phyloP scores from a whole-genome alignment of 2,329 filamentous ascomycete species.

The Diplodia intermedia region DNA sequence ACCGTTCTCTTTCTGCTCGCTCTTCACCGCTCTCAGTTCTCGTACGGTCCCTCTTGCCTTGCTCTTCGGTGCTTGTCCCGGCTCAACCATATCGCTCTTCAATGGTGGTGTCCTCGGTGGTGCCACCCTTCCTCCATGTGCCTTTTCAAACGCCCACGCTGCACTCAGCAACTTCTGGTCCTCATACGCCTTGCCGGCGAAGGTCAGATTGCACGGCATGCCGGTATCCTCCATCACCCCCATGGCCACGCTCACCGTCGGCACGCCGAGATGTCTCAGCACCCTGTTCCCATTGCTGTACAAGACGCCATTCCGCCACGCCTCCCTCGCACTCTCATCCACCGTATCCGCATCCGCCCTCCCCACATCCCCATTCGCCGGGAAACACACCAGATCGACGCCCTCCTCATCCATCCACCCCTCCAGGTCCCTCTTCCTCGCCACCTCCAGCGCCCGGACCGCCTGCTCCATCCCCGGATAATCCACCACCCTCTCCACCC shows the following conservation, averaged over 20 bases:
- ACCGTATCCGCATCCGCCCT: constrained; percentile 53
- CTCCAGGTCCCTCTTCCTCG: constrained; percentile 54
- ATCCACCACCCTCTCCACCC: constrained; percentile 33
- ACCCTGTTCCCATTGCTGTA: constrained; percentile 60
- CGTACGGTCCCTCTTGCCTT: background rate
- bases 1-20: background rate
- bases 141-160: constrained; percentile 40
- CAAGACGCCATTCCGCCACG: constrained; percentile 56
- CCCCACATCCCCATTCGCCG: constrained; percentile 57
- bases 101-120: constrained; percentile 32
- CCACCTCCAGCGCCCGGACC: constrained; percentile 52
- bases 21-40: background rate
- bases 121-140: background rate
- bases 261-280: constrained; percentile 60
- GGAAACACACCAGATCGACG: constrained; percentile 56
- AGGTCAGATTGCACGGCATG: constrained; percentile 60
- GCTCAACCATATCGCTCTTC: background rate
- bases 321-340: constrained; percentile 40
- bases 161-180: constrained; percentile 45
- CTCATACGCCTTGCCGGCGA: constrained; percentile 55
- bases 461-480: constrained; percentile 50
- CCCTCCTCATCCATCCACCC: constrained; percentile 51
- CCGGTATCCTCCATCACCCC: constrained; percentile 52
- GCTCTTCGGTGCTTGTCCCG: background rate
- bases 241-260: constrained; percentile 59